These are phyloP conservation scores for Teratosphaeria nubilosa DNA, from an alignment of 2,329 filamentous ascomycete genomes.

Conservation along the genomic window DNA sequence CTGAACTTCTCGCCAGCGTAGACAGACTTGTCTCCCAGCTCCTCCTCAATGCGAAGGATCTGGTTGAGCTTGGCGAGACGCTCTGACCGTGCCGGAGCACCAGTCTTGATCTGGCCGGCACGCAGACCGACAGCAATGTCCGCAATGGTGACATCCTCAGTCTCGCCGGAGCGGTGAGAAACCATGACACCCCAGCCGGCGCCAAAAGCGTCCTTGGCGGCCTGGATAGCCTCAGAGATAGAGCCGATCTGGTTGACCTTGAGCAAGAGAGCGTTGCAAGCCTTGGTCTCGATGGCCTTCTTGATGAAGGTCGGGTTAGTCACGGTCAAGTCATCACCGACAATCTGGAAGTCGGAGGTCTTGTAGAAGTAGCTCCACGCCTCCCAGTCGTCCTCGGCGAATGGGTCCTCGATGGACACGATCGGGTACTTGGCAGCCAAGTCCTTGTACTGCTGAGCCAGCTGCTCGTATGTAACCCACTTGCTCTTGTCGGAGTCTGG, in stretches of 20 bases:
- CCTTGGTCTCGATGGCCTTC: slow-evolving; percentile 98
- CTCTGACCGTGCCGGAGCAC: slow-evolving; percentile 91
- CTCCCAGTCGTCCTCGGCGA: slow-evolving; percentile 99
- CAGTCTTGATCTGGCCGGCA: slow-evolving; percentile 97
- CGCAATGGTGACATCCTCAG: slow-evolving; percentile 97
- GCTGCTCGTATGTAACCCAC: slow-evolving; percentile 98
- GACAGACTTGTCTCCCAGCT: slow-evolving; percentile 83
- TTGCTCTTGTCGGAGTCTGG: slow-evolving; percentile 89
- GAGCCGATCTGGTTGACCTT: slow-evolving; percentile 99
- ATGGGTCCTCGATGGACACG: slow-evolving; percentile 96
- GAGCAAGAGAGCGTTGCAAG: slow-evolving; percentile 92
- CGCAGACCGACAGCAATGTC: slow-evolving; percentile 97
- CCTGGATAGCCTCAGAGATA: slow-evolving; percentile 96
- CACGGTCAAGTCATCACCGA: slow-evolving; percentile 96
- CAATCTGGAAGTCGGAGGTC: slow-evolving; percentile 96
- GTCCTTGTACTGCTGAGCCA: slow-evolving; percentile 80
- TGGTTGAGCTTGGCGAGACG: slow-evolving; percentile 99
- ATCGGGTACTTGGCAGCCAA: slow-evolving; percentile 95
- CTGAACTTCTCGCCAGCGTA: slow-evolving; percentile 92
- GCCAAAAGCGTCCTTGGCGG: slow-evolving; percentile 94
- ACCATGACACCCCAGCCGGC: slow-evolving; percentile 99
- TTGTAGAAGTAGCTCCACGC: slow-evolving; percentile 99
- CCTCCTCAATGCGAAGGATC: slow-evolving; percentile 98
- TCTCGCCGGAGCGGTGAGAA: slow-evolving; percentile 97
- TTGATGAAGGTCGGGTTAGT: slow-evolving; percentile 99